Evolutionary conservation across 108 stramenopile species (phyloP).

Genomic region (Skeletonema costatum): DNA sequence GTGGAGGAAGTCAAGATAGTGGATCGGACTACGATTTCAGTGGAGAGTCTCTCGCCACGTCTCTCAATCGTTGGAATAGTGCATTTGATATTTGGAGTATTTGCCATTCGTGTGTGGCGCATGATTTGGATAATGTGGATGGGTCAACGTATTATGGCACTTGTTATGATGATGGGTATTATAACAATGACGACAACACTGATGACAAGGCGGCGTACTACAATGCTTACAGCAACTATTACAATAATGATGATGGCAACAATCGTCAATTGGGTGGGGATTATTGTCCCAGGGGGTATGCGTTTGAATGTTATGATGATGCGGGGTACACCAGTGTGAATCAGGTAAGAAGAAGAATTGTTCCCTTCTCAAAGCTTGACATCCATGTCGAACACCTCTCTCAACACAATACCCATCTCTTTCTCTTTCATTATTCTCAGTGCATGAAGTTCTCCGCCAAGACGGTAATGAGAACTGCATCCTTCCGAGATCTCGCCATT

Average conservation of each 20-base stretch:
- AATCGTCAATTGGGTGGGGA: conserved; percentile 22
- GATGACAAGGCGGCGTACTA: conserved; percentile 9
- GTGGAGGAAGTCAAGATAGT: conserved; percentile 16
- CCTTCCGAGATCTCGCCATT: conserved; percentile 55
- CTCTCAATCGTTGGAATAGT: conserved; percentile 43
- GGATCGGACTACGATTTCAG: conserved; percentile 15
- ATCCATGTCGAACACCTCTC: background rate
- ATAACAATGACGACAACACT: conserved; percentile 8
- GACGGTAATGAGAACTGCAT: conserved; percentile 60
- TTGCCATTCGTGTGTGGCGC: conserved; percentile 69
- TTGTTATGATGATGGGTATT: conserved; percentile 15
- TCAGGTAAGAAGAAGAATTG: conserved; percentile 41
- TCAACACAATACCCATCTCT: background rate
- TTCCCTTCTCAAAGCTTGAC: no score
- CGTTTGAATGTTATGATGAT: conserved; percentile 50
- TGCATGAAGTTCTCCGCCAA: conserved; percentile 77
- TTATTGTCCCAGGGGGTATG: conserved; percentile 9
- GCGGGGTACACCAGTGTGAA: conserved; percentile 57
- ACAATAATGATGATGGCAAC: background rate
- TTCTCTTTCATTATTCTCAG: conserved; percentile 23
- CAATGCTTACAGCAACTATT: conserved; percentile 13
- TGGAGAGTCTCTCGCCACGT: conserved; percentile 22
- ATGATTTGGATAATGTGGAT: conserved; percentile 50
- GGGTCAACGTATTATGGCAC: conserved; percentile 17
- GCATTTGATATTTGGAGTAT: conserved; percentile 48